Evolutionary conservation across 129 eudicot species (phyloP), one percentile per base, ranked within the genome.

Genomic region (Calendula officinalis): DNA sequence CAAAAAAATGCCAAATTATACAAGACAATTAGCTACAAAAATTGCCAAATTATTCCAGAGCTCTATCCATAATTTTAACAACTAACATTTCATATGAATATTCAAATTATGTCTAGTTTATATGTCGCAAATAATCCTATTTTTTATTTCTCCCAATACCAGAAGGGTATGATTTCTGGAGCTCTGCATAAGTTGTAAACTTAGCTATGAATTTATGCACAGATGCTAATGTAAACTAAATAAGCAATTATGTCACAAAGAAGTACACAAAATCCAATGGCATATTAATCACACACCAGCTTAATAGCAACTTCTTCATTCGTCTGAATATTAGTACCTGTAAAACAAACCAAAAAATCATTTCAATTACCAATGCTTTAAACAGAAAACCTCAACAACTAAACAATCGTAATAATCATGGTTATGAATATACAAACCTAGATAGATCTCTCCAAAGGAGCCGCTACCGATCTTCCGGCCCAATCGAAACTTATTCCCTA

Each of bases 381-480:
- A 75, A 47, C 34, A 52, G 47, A 59, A 56, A 22, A 22, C 30
- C 22, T 39, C 6, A 54, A 32, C 32, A 7, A 1, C 22, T 5
- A 15, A 51, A 27, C 5, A 22, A 22, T 22, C 1, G 30, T 22
- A 22, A 22, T 22, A 8, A 42, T 43, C 14, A 55, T 8, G 5
- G 17, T 73, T 27, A 14, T 7, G 16, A 37, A 39, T 16, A 43
- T 33, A 71, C 82, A 12, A 13, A 85, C 97, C 97, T 3, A 90
- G 82, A 68, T 90, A 86, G 95, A 90, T 90, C 95, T 90, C 97
- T 49, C 97, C 97, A 47, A 89, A 89, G 0, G 97, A 89, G 49
- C 97, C 97, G 48, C 86, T 79, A 5, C 97, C 97, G 72, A 90
- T 83, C 86, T 90, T 90, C 64, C 91, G 78, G 40, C 95, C 97